phyloP scores from a whole-genome alignment of 768 basidiomycete genomes.

The Tubosaeta sp. region DNA sequence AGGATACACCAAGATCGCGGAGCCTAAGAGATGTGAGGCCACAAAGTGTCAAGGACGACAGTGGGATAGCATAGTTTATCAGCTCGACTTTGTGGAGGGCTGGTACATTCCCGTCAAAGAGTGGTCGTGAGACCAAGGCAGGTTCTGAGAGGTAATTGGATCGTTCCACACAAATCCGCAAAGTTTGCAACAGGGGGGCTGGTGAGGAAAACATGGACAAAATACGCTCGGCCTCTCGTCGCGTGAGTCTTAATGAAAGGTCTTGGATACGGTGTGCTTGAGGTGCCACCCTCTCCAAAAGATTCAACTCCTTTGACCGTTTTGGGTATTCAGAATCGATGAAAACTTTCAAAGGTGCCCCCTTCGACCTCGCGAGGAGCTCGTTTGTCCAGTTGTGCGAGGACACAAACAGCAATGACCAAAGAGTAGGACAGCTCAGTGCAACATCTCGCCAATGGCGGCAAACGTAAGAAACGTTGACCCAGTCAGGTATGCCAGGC shows the following conservation, averaged over 20 bases:
- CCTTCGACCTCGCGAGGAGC: slow-evolving; percentile 41
- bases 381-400: slow-evolving; percentile 35
- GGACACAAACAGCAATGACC: slow-evolving; percentile 25
- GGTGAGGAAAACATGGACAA: slow-evolving; percentile 5
- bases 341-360: slow-evolving; percentile 22
- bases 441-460: slow-evolving; percentile 32
- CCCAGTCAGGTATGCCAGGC: slow-evolving; percentile 16
- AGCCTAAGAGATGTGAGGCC: slow-evolving; percentile 35
- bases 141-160: slow-evolving; percentile 10
- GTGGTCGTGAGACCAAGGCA: slow-evolving; percentile 21
- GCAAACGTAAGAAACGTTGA: slow-evolving; percentile 23
- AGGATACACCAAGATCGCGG: slow-evolving; percentile 11
- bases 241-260: slow-evolving; percentile 14
- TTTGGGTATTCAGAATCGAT: background rate
- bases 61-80: slow-evolving; percentile 29
- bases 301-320: background rate
- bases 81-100: slow-evolving; percentile 36
- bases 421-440: slow-evolving; percentile 18
- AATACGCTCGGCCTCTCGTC: slow-evolving; percentile 22
- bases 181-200: background rate
- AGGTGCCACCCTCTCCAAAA: background rate
- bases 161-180: slow-evolving; percentile 6
- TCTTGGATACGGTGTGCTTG: background rate
- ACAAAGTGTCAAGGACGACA: background rate
- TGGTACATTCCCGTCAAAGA: slow-evolving; percentile 33